Evolutionary conservation across 768 basidiomycete genomes (phyloP), one percentile per base, ranked within the genome.

Genomic region (Kondoa malvinella): DNA sequence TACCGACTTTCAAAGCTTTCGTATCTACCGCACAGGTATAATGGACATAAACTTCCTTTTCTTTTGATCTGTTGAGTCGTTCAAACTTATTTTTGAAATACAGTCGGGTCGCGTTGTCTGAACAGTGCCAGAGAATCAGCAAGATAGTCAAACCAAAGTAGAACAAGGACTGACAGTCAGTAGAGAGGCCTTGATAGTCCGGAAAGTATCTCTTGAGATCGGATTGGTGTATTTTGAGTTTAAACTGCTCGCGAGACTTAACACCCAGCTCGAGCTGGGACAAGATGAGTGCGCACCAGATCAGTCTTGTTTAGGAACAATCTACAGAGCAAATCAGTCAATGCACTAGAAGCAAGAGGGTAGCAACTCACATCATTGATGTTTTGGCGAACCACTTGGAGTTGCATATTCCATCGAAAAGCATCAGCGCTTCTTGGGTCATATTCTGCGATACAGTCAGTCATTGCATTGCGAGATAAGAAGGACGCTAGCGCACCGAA

Each of bases 41-140:
- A 2, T 17, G 65, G 67, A 57, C 15, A 68, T 73, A 75, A 40
- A 73, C 65, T 56, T 73, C 69, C 50, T 75, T 75, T 26, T 74
- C 71, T 25, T 87, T 86, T 68, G 85, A 88, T 78, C 94, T 90
- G 76, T 96, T 96, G 68, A 95, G 82, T n/a, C 83, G 83, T 1
- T 90, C 87, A 77, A 97, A 96, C 62, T 88, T 85, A 67, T 83
- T 81, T 17, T 86, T 78, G 70, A 87, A 80, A 75, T 84, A 87
- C 73, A 88, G 85, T 76, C 89, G 91, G 1, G 91, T 92, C 21
- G 85, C 82, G 73, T 92, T 89, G 76, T 61, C 40, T 50, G 21
- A 50, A 50, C 8, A 50, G 12, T 8, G 8, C n/a, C n/a, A n/a
- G 12, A 50, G 21, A 50, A 8, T 50, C 40, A 50, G 40, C 40